Conservation (phyloP, 2,329 filamentous ascomycete genomes). For the Colletotrichum sp. region DNA sequence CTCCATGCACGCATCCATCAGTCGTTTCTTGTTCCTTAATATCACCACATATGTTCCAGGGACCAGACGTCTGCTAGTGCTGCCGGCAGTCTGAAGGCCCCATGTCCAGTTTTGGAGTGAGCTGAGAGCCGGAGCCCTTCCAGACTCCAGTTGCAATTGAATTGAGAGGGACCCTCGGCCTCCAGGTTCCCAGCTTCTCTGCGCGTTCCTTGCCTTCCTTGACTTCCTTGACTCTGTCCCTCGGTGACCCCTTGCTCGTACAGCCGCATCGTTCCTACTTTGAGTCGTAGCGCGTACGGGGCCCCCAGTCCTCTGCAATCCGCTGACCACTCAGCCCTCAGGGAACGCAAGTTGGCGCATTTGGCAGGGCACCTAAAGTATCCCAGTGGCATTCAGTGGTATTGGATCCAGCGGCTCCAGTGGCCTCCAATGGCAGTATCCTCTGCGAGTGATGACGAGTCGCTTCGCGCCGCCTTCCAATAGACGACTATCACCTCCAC, state of each 20-base stretch:
- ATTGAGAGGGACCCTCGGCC: not conserved
- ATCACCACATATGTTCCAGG: slow-evolving; percentile 7
- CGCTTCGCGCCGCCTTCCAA: not conserved
- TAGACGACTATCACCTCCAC: slow-evolving; percentile 5
- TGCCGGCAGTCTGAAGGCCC: slow-evolving; percentile 11
- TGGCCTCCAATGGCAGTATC: not conserved
- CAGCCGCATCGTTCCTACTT: slow-evolving; percentile 1
- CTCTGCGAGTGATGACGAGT: slow-evolving; percentile 4
- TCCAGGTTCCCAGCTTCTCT: not conserved
- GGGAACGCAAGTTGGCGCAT: not conserved
- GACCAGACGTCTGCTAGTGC: not conserved
- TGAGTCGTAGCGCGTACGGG: not conserved
- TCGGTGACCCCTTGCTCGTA: not conserved
- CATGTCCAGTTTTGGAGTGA: slow-evolving; percentile 5
- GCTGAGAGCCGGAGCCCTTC: not conserved
- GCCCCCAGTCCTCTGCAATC: not conserved
- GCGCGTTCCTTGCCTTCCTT: not conserved
- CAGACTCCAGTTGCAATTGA: not conserved
- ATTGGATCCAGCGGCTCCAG: not conserved
- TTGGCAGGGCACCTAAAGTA: not conserved
- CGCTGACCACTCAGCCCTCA: not conserved
- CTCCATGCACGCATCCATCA: not conserved
- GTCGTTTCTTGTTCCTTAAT: slow-evolving; percentile 17
- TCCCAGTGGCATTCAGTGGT: not conserved
- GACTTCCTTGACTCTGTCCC: not conserved